Conservation (phyloP, 2,329 filamentous ascomycete species). For the Cladobotryum mycophilum region DNA sequence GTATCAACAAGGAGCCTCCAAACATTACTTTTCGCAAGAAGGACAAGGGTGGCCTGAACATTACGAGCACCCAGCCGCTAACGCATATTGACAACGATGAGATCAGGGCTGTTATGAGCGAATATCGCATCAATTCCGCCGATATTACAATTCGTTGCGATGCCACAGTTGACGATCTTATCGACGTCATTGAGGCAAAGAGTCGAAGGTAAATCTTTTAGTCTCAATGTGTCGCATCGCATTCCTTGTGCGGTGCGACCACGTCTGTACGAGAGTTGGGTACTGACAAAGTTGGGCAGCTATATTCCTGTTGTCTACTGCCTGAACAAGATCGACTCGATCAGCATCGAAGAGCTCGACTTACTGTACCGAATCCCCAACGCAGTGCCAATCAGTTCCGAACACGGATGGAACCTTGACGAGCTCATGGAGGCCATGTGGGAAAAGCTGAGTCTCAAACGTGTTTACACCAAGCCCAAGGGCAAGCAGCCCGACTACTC, state of each 20-base stretch:
- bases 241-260: not conserved
- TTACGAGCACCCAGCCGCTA: constrained; percentile 89
- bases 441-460: constrained; percentile 86
- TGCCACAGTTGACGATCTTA: constrained; percentile 93
- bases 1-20: constrained; percentile 93
- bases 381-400: constrained; percentile 92
- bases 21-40: constrained; percentile 99
- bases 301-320: constrained; percentile 99
- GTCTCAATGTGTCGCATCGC: not conserved
- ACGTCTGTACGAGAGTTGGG: not conserved
- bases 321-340: constrained; percentile 97
- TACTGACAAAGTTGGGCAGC: constrained; percentile 35
- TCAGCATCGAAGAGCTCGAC: constrained; percentile 96
- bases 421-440: constrained; percentile 97
- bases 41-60: constrained; percentile 93
- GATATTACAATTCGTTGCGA: constrained; percentile 98
- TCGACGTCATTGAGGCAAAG: constrained; percentile 92
- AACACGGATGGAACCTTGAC: constrained; percentile 97
- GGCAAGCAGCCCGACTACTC: constrained; percentile 90
- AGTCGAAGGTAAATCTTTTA: constrained; percentile 48
- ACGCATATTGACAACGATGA: constrained; percentile 92
- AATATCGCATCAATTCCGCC: constrained; percentile 93
- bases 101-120: constrained; percentile 95
- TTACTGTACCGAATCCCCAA: constrained; percentile 95
- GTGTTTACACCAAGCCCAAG: constrained; percentile 98